Base-by-base conservation (phyloP, 495 filamentous ascomycete genomes). In the Chaetomidium leptoderma region DNA sequence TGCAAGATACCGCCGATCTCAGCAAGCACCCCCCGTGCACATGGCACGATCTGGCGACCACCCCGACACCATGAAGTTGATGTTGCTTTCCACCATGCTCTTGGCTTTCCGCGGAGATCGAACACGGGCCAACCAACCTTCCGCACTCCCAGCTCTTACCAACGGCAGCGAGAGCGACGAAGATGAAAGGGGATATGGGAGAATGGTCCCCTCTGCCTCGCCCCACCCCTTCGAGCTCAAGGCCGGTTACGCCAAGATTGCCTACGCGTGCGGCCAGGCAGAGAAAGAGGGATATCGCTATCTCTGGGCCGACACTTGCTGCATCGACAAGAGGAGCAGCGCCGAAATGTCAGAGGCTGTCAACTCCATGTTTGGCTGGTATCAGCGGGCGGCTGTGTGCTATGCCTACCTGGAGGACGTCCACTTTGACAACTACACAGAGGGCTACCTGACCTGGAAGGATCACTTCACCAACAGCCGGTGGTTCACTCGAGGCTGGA, bases 331-430 rank as follows among this genome's bases (percentile, higher is more conserved):
- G 49, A 40, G 44, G 5, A 66, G 52, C 27, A 57, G 61, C 19
- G 50, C 58, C n/a, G 67, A 70, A 33, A n/a, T 70, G 0, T 55
- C 67, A 1, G 63, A 68, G 26, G 61, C 63, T 4, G 55, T 68
- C 30, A 70, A 70, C 52, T 63, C 63, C 50, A 64, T 68, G 57
- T 70, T 62, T 27, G 10, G 32, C 2, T 70, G 63, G 61, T 70
- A 66, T 35, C 35, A 61, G 16, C 21, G 27, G 17, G 63, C 65
- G 0, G 36, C 48, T 0, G 59, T 68, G 4, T 68, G 67, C 55
- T 68, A 70, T 21, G 63, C 55, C 0, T 67, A 59, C 24, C 29
- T 70, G 1, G 60, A 61, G 5, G 67, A 70, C 17, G 67, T 69
- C 1, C 58, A 58, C 16, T 55, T 46, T 35, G 45, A 57, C 14